Conservation (phyloP, 768 basidiomycete genomes). For the Pisolithus albus region DNA sequence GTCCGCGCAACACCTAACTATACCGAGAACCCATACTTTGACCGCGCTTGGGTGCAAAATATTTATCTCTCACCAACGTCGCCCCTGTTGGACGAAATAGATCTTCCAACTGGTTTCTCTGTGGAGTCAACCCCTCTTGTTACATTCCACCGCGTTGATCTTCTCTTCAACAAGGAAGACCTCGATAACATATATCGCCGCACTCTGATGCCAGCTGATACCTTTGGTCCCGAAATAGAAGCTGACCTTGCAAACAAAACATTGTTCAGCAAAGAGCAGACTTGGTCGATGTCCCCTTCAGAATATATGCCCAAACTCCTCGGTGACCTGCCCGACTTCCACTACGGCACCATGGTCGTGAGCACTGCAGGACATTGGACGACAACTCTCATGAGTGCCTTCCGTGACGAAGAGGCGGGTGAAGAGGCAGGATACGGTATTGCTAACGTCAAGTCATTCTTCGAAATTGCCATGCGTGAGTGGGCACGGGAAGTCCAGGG, state of each 20-base stretch:
- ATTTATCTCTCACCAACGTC: slow-evolving; percentile 55
- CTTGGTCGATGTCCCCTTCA: slow-evolving; percentile 46
- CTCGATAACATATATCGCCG: slow-evolving; percentile 39
- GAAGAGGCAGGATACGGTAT: slow-evolving; percentile 41
- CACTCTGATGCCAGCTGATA: slow-evolving; percentile 12
- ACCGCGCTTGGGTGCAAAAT: slow-evolving; percentile 60
- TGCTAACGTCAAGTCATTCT: slow-evolving; percentile 49
- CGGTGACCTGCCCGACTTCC: slow-evolving; percentile 35
- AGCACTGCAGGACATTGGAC: slow-evolving; percentile 71
- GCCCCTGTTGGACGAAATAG: slow-evolving; percentile 25
- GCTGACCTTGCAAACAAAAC: slow-evolving; percentile 20
- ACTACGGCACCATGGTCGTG: slow-evolving; percentile 56
- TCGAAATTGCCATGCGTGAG: slow-evolving; percentile 45
- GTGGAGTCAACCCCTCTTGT: slow-evolving; percentile 54
- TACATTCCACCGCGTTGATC: slow-evolving; percentile 59
- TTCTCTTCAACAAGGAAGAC: slow-evolving; percentile 45
- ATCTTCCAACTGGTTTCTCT: slow-evolving; percentile 47
- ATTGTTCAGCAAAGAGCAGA: slow-evolving; percentile 50
- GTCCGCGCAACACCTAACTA: slow-evolving; percentile 62
- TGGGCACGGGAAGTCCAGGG: slow-evolving; percentile 51
- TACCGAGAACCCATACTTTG: slow-evolving; percentile 44
- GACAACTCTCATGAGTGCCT: slow-evolving; percentile 43
- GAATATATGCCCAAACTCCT: slow-evolving; percentile 50
- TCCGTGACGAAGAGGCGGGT: slow-evolving; percentile 26
- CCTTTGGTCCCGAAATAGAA: slow-evolving; percentile 4